Evolutionary conservation across 2,329 filamentous ascomycete genomes (phyloP).

Genomic region (Chalara sp.): DNA sequence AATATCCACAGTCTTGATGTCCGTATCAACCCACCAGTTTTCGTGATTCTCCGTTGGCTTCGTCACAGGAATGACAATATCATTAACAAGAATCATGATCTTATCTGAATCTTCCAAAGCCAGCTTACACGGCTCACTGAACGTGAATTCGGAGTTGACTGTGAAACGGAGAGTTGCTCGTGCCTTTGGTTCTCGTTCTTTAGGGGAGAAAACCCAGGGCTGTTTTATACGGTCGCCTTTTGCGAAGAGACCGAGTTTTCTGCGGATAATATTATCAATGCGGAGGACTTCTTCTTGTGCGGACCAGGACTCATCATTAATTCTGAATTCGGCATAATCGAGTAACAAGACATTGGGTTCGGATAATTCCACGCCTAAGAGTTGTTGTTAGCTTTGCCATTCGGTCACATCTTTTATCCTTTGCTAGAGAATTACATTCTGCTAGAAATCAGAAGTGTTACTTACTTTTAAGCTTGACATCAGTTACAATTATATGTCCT

Average conservation of each 20-base stretch:
- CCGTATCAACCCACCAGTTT: conserved; percentile 28
- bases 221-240: conserved; percentile 24
- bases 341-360: conserved; percentile 27
- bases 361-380: conserved; percentile 15
- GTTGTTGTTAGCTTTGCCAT: too few relatives aligned
- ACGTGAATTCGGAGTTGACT: conserved; percentile 16
- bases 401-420: too few relatives aligned
- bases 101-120: conserved; percentile 23
- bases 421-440: too few relatives aligned
- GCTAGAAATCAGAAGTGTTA: neutral
- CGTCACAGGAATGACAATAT: conserved; percentile 3
- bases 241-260: conserved; percentile 16
- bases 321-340: conserved; percentile 23
- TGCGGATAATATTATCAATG: conserved; percentile 26
- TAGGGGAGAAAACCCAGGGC: conserved; percentile 20
- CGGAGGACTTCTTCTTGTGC: conserved; percentile 19
- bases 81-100: conserved; percentile 18
- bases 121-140: conserved; percentile 10
- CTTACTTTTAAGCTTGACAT: conserved; percentile 2
- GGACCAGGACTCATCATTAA: conserved; percentile 18
- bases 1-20: conserved; percentile 19
- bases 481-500: neutral
- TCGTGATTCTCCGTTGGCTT: neutral
- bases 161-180: conserved; percentile 19
- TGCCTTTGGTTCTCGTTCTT: conserved; percentile 15